Conservation (phyloP, 2,329 filamentous ascomycete genomes). For the Malbranchea zuffiana region DNA sequence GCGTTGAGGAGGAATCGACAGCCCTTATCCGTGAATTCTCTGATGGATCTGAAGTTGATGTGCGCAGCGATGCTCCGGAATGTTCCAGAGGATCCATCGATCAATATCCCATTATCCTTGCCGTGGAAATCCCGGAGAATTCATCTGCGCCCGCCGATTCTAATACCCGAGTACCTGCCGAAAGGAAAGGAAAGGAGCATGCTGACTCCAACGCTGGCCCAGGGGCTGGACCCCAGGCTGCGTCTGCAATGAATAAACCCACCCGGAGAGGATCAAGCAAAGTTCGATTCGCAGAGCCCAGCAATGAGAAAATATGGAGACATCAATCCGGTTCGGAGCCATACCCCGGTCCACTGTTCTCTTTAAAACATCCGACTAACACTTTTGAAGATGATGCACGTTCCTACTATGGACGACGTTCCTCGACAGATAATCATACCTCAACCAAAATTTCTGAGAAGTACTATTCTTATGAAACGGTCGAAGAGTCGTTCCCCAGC, state of each 20-base stretch:
- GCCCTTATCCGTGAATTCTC: slow-evolving; percentile 34
- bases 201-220: not conserved
- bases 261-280: slow-evolving; percentile 7
- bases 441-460: too few species aligned
- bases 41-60: slow-evolving; percentile 16
- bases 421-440: too few species aligned
- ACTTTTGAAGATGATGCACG: slow-evolving; percentile 1
- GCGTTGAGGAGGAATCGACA: slow-evolving; percentile 36
- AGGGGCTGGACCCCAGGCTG: too few species aligned
- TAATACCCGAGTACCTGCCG: not conserved
- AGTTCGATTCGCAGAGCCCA: slow-evolving; percentile 12
- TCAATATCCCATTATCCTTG: slow-evolving; percentile 35
- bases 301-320: slow-evolving; percentile 5
- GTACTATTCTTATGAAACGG: not conserved
- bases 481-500: not conserved
- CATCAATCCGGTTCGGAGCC: slow-evolving; percentile 10
- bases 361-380: slow-evolving; percentile 3
- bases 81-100: slow-evolving; percentile 32
- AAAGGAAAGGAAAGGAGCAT: too few species aligned
- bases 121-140: slow-evolving; percentile 18
- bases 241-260: too few species aligned
- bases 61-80: slow-evolving; percentile 13
- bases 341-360: not conserved
- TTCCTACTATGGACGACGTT: too few species aligned
- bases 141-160: slow-evolving; percentile 1